Evolutionary conservation across 305 asterid species (phyloP), one percentile per base, ranked within the genome.

Genomic region (Coffea humblotiana): DNA sequence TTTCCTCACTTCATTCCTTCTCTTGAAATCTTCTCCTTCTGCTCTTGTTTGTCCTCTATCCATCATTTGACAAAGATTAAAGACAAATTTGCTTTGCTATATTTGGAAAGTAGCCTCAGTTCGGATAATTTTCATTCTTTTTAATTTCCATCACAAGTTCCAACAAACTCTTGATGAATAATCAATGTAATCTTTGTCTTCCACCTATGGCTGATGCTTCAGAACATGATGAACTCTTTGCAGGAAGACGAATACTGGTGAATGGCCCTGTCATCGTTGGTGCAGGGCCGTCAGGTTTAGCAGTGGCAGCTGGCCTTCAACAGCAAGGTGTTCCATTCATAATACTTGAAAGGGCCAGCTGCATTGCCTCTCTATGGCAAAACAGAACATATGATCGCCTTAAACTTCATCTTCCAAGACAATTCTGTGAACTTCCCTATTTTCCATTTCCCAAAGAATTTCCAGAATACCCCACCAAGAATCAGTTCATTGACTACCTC

Each of bases 311-410:
- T 0, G 97, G 97, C 68, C 94, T 95, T 21, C 88, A 86, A 79
- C 85, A 83, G 49, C 93, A 88, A 81, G 94, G 93, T 21, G 98
- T 95, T 6, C 98, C 99, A 7, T 95, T 89, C 77, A 88, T 93
- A 56, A 83, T 95, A n/a, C 91, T 95, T 10, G 99, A 95, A 65
- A 72, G 93, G 43, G 91, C 97, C 65, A 84, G 81, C 89, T 95
- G 99, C 97, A 93, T 95, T 90, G 99, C 97, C 78, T 90, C 99
- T 16, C 81, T 95, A 2, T 95, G 99, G 99, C 87, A 92, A 67
- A 86, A 86, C 86, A 78, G 92, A 37, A 92, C 99, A 16, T 95
- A 93, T 79, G 94, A 93, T 71, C 96, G 97, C 72, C 91, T 95
- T 25, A 91, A 88, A 80, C 98, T 93, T 32, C 99, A 95, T 78